Evolutionary conservation across 1,139 yeast genomes (phyloP), one percentile per base, ranked within the genome.

Genomic region (Tardiomyces depauwii): DNA sequence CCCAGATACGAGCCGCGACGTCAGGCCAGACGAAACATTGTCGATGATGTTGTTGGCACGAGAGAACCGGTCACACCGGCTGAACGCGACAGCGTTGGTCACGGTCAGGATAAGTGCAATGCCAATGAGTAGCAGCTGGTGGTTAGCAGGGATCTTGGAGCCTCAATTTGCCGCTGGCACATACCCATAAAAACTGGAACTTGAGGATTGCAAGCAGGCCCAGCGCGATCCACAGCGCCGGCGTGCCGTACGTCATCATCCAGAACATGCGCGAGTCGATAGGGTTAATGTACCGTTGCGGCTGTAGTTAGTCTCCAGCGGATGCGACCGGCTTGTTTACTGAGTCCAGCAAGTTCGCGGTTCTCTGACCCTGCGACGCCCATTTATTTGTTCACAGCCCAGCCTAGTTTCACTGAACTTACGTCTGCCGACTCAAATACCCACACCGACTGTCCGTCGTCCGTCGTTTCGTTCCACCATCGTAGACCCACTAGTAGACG

Each of bases 231-330:
- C 97, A 91, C 1, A 77, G 67, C 0, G 74, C 74, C 0, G 97
- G 96, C 13, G 86, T 76, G 1, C 73, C 68, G 58, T 91, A 91
- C 42, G 85, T 62, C 42, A 88, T 71, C 44, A 78, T 55, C 98
- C 98, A 91, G 60, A 91, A 91, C 47, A 86, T 75, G 56, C 80
- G 82, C 7, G 94, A 82, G 61, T 91, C 98, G 44, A 91, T 85
- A 28, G 96, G 95, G 58, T 89, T 91, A 55, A 89, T 84, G 54
- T 82, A 78, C 45, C 93, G 72, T 49, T 75, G 74, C 1, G 94
- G 93, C 25, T 21, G 25, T 7, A 21, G 25, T 21, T 21, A 21
- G 25, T 21, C 7, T 21, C 25, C 7, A 65, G 27, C 18, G 21
- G 11, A 6, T 36, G 33, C 18, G 14, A 18, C 1, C 6, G 18